Evolutionary conservation across 1,139 yeast species (phyloP).

Genomic region (Sugiyamaella grinbergsii): DNA sequence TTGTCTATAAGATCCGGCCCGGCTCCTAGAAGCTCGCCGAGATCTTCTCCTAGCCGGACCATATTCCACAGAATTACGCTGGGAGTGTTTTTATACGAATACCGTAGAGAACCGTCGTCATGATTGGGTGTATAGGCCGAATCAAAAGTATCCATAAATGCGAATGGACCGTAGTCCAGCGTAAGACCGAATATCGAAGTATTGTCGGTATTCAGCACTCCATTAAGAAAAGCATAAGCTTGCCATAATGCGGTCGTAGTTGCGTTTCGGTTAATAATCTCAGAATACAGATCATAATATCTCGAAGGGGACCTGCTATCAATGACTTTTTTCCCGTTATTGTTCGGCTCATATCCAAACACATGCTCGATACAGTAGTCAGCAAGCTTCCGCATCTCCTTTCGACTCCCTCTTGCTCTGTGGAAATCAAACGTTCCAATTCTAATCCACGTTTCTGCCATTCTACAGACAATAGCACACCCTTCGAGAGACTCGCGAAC

Average conservation of each 20-base stretch:
- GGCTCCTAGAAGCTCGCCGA: constrained; percentile 80
- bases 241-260: constrained; percentile 83
- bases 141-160: constrained; percentile 81
- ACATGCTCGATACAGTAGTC: constrained; percentile 74
- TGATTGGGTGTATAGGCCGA: constrained; percentile 87
- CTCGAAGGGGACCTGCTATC: constrained; percentile 51
- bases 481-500: constrained; percentile 68
- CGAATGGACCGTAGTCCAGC: constrained; percentile 94
- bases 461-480: constrained; percentile 83
- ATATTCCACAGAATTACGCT: constrained; percentile 93
- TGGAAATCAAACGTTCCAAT: constrained; percentile 88
- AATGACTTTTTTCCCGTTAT: constrained; percentile 24
- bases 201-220: constrained; percentile 93
- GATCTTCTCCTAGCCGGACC: constrained; percentile 78
- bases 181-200: constrained; percentile 84
- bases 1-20: constrained; percentile 49
- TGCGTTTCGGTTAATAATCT: constrained; percentile 73
- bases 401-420: constrained; percentile 69
- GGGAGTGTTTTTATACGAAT: constrained; percentile 81
- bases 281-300: constrained; percentile 72
- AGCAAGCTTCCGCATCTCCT: constrained; percentile 61
- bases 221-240: constrained; percentile 87
- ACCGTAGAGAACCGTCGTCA: constrained; percentile 73
- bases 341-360: constrained; percentile 39
- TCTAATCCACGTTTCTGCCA: constrained; percentile 85